phyloP scores from a whole-genome alignment of 805 yeast species.

The Phaffomyces opuntiae region DNA sequence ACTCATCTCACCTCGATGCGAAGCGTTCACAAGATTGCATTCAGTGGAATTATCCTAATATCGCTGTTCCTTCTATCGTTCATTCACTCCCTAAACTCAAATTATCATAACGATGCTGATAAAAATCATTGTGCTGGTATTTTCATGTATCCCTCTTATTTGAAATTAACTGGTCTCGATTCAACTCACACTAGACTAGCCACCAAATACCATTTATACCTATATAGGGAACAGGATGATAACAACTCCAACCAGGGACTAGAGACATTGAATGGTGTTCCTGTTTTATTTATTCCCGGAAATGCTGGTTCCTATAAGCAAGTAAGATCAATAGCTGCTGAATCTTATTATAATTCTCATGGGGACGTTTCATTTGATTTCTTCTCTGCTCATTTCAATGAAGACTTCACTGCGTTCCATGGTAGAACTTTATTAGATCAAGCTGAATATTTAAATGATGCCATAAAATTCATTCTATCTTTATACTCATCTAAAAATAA shows the following conservation, averaged over 20 bases:
- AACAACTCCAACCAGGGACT: slow-evolving; percentile 47
- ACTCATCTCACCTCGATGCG: too few relatives aligned
- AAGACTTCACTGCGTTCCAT: slow-evolving; percentile 93
- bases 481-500: slow-evolving; percentile 40
- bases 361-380: slow-evolving; percentile 57
- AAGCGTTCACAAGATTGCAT: background rate
- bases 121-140: slow-evolving; percentile 48
- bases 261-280: slow-evolving; percentile 51
- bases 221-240: slow-evolving; percentile 77
- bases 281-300: slow-evolving; percentile 92
- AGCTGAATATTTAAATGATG: slow-evolving; percentile 89
- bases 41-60: slow-evolving; percentile 1
- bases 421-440: slow-evolving; percentile 91
- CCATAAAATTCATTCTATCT: slow-evolving; percentile 65
- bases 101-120: slow-evolving; percentile 4
- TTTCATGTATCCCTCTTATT: slow-evolving; percentile 81
- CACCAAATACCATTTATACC: slow-evolving; percentile 72
- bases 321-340: slow-evolving; percentile 87
- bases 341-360: slow-evolving; percentile 37
- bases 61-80: slow-evolving; percentile 2
- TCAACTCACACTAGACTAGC: slow-evolving; percentile 62
- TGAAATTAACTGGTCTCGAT: slow-evolving; percentile 68
- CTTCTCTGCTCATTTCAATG: slow-evolving; percentile 90
- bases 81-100: background rate
- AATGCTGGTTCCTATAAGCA: slow-evolving; percentile 94